These are phyloP conservation scores for Platismatia glauca DNA, from an alignment of 495 filamentous ascomycete species.

Conservation along the genomic window DNA sequence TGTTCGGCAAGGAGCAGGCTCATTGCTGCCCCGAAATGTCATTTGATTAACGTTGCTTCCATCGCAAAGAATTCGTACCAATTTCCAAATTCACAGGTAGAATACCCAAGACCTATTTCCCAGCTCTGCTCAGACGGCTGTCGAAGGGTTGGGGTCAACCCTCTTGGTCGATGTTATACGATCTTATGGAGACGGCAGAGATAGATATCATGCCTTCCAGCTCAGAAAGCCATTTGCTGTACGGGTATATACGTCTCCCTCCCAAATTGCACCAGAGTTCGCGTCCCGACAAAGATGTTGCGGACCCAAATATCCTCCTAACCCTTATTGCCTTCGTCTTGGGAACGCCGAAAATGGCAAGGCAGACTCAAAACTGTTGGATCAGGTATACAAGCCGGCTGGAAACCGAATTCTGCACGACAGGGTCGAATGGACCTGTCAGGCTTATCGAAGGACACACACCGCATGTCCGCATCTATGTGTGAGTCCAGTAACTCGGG, in stretches of 20 bases:
- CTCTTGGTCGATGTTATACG: conserved; percentile 14
- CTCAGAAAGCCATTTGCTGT: conserved; percentile 17
- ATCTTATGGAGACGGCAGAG: conserved; percentile 5
- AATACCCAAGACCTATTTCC: conserved; percentile 6
- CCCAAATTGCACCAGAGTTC: too few species aligned
- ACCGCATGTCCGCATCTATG: conserved; percentile 15
- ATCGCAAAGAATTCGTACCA: not conserved
- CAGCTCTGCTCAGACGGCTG: conserved; percentile 8
- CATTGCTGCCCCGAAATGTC: not conserved
- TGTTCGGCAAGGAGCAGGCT: not conserved
- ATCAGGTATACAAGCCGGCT: not conserved
- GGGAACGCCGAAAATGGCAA: not conserved
- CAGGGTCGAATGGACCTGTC: conserved; percentile 18
- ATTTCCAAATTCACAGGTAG: not conserved
- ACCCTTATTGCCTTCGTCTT: too few species aligned
- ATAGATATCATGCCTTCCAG: conserved; percentile 22
- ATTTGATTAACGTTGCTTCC: not conserved
- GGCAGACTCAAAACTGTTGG: not conserved
- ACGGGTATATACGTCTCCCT: conserved; percentile 12
- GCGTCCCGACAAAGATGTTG: too few species aligned
- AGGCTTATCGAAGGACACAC: not conserved
- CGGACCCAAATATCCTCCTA: too few species aligned
- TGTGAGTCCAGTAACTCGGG: conserved; percentile 9
- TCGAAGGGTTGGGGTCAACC: conserved; percentile 13
- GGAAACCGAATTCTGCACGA: not conserved